These are phyloP conservation scores for Nitzschia sp. DNA, from an alignment of 108 stramenopile genomes.

Conservation along the genomic window DNA sequence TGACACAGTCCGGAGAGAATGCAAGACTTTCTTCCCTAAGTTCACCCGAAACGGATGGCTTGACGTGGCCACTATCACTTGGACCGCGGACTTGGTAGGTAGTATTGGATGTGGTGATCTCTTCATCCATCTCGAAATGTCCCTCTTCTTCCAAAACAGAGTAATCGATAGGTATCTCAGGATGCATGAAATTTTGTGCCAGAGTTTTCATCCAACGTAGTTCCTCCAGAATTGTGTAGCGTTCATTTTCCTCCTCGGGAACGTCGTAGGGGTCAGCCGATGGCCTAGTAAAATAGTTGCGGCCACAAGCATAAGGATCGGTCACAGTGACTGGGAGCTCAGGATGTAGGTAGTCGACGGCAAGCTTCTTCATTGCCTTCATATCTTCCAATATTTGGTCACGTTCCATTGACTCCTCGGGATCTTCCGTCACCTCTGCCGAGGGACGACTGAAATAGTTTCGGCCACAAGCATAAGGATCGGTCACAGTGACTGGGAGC, in stretches of 20 bases:
- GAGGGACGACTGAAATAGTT: conserved; percentile 63
- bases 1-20: conserved; percentile 48
- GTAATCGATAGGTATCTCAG: conserved; percentile 23
- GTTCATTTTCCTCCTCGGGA: conserved; percentile 44
- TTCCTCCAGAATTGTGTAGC: conserved; percentile 41
- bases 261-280: conserved; percentile 38
- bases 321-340: conserved; percentile 27
- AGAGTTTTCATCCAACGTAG: conserved; percentile 42
- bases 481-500: conserved; percentile 22
- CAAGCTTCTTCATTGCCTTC: conserved; percentile 22
- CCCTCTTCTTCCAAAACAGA: conserved; percentile 35
- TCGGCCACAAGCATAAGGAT: conserved; percentile 41
- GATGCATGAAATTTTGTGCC: conserved; percentile 43
- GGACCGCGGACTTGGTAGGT: background rate
- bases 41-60: background rate
- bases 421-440: conserved; percentile 25
- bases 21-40: conserved; percentile 36
- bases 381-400: conserved; percentile 22
- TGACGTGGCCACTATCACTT: background rate
- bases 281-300: conserved; percentile 58
- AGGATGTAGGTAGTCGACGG: conserved; percentile 32
- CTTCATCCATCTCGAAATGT: conserved; percentile 59
- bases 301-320: conserved; percentile 39
- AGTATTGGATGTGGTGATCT: conserved; percentile 26
- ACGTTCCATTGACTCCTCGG: conserved; percentile 10